Percentiles rank a stretch among this genome's conserved stretches.
Conservation (phyloP, 2,329 filamentous ascomycete species). For the Fusarium nurragi region DNA sequence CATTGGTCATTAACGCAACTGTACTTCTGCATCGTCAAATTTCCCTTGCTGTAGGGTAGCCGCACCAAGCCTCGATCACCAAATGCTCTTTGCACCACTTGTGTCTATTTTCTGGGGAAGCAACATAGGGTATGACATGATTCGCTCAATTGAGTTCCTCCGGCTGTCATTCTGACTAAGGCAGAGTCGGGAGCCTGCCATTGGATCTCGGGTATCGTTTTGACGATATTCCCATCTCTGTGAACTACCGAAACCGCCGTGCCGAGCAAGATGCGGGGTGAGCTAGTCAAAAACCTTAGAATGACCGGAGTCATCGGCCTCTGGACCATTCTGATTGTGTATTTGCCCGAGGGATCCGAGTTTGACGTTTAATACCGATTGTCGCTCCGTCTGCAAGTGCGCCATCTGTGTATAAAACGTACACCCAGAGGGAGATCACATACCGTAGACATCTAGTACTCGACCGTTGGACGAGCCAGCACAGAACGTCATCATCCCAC, state of each 20-base stretch:
- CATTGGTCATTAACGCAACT: not conserved
- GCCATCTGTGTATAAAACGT: no score
- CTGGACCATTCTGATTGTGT: not conserved
- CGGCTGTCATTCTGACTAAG: not conserved
- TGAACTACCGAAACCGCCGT: constrained; percentile 8
- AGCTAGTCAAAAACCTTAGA: not conserved
- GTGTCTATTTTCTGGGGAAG: constrained; percentile 5
- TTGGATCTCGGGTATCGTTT: constrained; percentile 7
- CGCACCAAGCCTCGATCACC: not conserved
- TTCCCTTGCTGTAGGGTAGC: not conserved
- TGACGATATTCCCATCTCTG: not conserved
- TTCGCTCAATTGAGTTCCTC: constrained; percentile 5
- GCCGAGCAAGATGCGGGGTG: constrained; percentile 24
- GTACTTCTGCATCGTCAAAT: not conserved
- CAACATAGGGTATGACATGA: not conserved
- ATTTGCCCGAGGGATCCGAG: not conserved
- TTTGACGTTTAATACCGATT: not conserved
- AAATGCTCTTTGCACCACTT: not conserved
- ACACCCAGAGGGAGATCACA: not conserved
- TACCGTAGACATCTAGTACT: no score
- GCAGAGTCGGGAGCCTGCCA: not conserved
- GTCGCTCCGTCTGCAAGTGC: not conserved
- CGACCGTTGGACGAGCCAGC: not conserved
- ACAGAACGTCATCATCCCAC: not conserved
- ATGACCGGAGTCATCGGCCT: not conserved